phyloP scores from a whole-genome alignment of 164 flowering plant species.

The Annona squamosa region DNA sequence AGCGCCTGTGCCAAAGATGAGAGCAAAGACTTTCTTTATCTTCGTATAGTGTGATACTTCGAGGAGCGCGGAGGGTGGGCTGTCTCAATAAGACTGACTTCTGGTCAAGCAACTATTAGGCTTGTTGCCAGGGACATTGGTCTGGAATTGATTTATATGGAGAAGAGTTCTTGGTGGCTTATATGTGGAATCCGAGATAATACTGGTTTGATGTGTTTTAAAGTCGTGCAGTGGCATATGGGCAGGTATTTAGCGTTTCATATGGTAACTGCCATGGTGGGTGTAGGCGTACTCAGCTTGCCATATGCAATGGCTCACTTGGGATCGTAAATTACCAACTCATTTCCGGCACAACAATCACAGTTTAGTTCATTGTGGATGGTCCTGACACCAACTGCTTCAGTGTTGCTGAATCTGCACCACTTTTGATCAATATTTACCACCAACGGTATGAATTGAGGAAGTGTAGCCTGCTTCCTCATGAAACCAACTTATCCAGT shows the following conservation, averaged over 20 bases:
- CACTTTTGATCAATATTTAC: too few species aligned
- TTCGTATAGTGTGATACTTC: not conserved
- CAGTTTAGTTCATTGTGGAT: not conserved
- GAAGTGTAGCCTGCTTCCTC: not conserved
- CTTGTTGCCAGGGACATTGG: too few species aligned
- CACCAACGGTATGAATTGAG: not conserved
- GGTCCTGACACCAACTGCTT: not conserved
- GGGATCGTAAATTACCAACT: conserved; percentile 49
- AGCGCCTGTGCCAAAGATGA: not conserved
- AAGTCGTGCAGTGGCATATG: too few species aligned
- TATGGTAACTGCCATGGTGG: conserved; percentile 88
- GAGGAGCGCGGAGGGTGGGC: too few species aligned
- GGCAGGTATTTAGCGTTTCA: conserved; percentile 67
- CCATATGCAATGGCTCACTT: conserved; percentile 89
- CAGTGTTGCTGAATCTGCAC: too few species aligned
- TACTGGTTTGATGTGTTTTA: too few species aligned
- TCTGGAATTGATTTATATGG: too few species aligned
- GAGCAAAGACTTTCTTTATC: not conserved
- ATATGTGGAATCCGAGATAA: too few species aligned
- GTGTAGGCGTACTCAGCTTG: conserved; percentile 91
- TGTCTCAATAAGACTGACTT: too few species aligned
- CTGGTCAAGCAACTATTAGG: too few species aligned
- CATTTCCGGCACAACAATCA: not conserved
- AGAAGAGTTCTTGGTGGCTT: too few species aligned
- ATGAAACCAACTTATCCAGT: not conserved